Conservation (phyloP, 2,329 filamentous ascomycete genomes). For the Scedosporium aurantiacum region DNA sequence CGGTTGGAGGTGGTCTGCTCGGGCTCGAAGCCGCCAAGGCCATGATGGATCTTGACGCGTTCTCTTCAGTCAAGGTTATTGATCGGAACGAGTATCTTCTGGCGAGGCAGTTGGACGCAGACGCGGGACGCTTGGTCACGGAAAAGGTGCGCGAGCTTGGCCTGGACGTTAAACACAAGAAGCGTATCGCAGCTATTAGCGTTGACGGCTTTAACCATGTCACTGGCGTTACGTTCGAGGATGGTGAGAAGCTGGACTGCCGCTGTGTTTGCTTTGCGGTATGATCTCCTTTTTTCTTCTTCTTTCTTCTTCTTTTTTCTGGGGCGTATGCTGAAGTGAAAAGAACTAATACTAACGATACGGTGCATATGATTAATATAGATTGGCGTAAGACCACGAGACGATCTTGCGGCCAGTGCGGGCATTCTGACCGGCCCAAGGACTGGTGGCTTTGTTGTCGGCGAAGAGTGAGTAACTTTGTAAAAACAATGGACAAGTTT, state of each 20-base stretch:
- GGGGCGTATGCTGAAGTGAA: too few relatives aligned
- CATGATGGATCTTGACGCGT: constrained; percentile 75
- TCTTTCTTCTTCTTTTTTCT: too few relatives aligned
- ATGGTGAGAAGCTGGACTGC: constrained; percentile 66
- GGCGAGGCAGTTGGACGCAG: constrained; percentile 68
- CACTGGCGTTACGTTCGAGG: constrained; percentile 66
- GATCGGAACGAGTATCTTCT: constrained; percentile 78
- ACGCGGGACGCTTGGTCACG: constrained; percentile 71
- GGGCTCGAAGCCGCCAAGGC: constrained; percentile 85
- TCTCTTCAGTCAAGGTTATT: constrained; percentile 63
- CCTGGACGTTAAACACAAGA: constrained; percentile 68
- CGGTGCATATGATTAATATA: background rate
- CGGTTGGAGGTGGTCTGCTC: constrained; percentile 75
- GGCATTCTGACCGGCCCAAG: constrained; percentile 63
- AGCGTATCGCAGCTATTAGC: constrained; percentile 61
- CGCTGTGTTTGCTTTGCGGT: constrained; percentile 73
- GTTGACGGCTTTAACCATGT: constrained; percentile 58
- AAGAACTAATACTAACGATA: too few relatives aligned
- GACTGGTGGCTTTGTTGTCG: constrained; percentile 66
- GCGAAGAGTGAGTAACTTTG: constrained; percentile 29
- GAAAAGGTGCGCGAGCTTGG: constrained; percentile 72
- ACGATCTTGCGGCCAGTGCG: constrained; percentile 60
- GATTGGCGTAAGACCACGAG: constrained; percentile 72
- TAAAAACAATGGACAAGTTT: background rate
- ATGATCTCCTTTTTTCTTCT: background rate